Evolutionary conservation across 2,329 filamentous ascomycete genomes (phyloP).

Genomic region (Chaetomiaceae sp.): DNA sequence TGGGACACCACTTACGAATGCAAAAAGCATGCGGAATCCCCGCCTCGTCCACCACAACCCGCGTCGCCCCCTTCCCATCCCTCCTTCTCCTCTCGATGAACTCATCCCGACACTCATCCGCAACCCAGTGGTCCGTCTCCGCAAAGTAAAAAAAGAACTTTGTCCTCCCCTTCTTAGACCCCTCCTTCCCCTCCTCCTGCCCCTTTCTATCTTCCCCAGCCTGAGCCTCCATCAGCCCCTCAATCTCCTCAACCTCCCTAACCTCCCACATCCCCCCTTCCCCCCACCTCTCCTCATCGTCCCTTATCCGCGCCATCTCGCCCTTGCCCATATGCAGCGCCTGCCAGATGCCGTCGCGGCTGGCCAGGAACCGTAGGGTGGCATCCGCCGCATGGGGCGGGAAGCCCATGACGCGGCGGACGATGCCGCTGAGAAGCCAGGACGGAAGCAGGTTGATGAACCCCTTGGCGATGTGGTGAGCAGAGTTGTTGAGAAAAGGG

Average conservation of each 20-base stretch:
- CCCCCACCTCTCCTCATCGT: slow-evolving; percentile 46
- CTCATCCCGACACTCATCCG: slow-evolving; percentile 49
- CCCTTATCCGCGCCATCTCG: slow-evolving; percentile 54
- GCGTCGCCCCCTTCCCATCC: slow-evolving; percentile 34
- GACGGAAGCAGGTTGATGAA: slow-evolving; percentile 42
- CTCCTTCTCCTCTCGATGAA: slow-evolving; percentile 44
- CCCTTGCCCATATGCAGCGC: slow-evolving; percentile 55
- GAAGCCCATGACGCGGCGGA: slow-evolving; percentile 44
- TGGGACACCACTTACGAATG: slow-evolving; percentile 38
- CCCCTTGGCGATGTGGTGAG: slow-evolving; percentile 38
- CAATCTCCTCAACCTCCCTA: slow-evolving; percentile 42
- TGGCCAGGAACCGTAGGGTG: slow-evolving; percentile 52
- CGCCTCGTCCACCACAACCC: slow-evolving; percentile 51
- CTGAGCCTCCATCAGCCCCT: slow-evolving; percentile 51
- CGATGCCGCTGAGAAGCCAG: slow-evolving; percentile 39
- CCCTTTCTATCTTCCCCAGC: slow-evolving; percentile 22
- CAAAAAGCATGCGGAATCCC: slow-evolving; percentile 60
- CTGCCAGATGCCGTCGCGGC: slow-evolving; percentile 55
- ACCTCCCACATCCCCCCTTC: slow-evolving; percentile 45
- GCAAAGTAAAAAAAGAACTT: slow-evolving; percentile 60
- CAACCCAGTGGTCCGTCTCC: slow-evolving; percentile 59
- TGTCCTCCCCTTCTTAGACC: slow-evolving; percentile 29
- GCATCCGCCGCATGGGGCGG: slow-evolving; percentile 44
- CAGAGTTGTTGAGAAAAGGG: slow-evolving; percentile 39
- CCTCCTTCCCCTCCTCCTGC: slow-evolving; percentile 26